Evolutionary conservation across 192 early-diverging fungal genomes (phyloP).

Genomic region (Backusella parvicylindrica): DNA sequence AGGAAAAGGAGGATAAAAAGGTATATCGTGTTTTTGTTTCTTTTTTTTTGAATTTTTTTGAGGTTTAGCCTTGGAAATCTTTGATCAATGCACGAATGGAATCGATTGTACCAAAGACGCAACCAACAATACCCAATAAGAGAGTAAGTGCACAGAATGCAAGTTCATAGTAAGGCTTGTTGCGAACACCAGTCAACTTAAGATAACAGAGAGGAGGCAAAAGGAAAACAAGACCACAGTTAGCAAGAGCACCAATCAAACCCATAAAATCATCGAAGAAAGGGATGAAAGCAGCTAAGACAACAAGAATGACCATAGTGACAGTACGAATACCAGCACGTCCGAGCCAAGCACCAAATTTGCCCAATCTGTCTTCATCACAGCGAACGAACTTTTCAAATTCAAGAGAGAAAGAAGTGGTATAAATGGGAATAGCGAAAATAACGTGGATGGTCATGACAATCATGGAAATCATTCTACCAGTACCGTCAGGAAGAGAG

Average conservation of each 20-base stretch:
- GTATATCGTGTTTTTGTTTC: not conserved
- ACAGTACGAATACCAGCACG: conserved; percentile 54
- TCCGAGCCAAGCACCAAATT: conserved; percentile 50
- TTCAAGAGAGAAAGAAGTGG: conserved; percentile 75
- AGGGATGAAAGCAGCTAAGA: conserved; percentile 66
- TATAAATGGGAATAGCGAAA: conserved; percentile 73
- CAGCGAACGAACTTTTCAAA: conserved; percentile 65
- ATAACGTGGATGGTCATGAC: conserved; percentile 84
- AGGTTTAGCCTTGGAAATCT: conserved; percentile 19
- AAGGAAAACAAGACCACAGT: conserved; percentile 79
- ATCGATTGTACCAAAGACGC: conserved; percentile 64
- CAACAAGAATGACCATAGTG: conserved; percentile 54
- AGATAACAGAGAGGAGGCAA: conserved; percentile 79
- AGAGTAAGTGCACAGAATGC: conserved; percentile 54
- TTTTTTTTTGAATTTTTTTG: not conserved
- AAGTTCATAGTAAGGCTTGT: conserved; percentile 43
- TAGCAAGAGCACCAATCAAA: conserved; percentile 75
- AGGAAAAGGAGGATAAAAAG: not conserved
- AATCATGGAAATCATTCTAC: conserved; percentile 58
- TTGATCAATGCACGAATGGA: conserved; percentile 56
- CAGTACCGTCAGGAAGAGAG: conserved; percentile 63
- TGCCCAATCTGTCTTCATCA: conserved; percentile 45
- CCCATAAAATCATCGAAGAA: conserved; percentile 81
- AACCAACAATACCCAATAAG: conserved; percentile 57
- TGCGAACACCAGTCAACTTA: conserved; percentile 58